Evolutionary conservation across 352 stramenopile genomes (phyloP), one percentile per base, ranked within the genome.

Genomic region (Globisporangium abappressorium): DNA sequence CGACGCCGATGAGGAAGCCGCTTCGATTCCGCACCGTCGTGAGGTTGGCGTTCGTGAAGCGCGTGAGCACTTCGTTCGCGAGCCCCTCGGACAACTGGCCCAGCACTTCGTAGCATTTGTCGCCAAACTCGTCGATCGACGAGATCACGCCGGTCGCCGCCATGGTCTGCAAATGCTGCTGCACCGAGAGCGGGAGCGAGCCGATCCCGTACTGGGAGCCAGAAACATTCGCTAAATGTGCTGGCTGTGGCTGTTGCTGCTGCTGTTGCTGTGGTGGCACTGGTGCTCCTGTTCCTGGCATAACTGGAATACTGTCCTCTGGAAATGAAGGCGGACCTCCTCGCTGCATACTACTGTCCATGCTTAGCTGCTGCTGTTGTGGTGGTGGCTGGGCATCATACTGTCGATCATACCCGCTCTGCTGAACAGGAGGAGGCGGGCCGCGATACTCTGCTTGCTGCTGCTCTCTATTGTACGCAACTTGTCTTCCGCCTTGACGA

Each of bases 41-140:
- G 15, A 93, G 72, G 57, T 94, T 92, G 22, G 86, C 85, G 43
- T 83, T 79, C 63, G 82, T 79, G 69, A 92, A 94, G 9, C 86
- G 84, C 46, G 72, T 83, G 24, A 94, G 72, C 47, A 92, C 85
- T 66, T 94, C 84, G 66, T 91, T 91, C 6, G 84, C 84, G 34
- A 94, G 70, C 1, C 73, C 75, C 69, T 94, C 86, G 2, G 86
- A 91, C 8, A 92, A 74, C 62, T 93, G 80, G 0, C 70, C 79
- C n/a, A 94, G 78, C 57, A 92, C 78, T 57, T 94, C 84, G 68
- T 94, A 94, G 68, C 84, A 93, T 60, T 94, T 93, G 47, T 87
- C 80, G 26, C 83, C 82, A 49, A 92, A 79, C 64, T 94, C 84
- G 64, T 93, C 82, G 46, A 94, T 67, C 20, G 83, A 90, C 9